Base-by-base conservation (phyloP, 2,329 filamentous ascomycete genomes). In the Trichoderma polysporum region DNA sequence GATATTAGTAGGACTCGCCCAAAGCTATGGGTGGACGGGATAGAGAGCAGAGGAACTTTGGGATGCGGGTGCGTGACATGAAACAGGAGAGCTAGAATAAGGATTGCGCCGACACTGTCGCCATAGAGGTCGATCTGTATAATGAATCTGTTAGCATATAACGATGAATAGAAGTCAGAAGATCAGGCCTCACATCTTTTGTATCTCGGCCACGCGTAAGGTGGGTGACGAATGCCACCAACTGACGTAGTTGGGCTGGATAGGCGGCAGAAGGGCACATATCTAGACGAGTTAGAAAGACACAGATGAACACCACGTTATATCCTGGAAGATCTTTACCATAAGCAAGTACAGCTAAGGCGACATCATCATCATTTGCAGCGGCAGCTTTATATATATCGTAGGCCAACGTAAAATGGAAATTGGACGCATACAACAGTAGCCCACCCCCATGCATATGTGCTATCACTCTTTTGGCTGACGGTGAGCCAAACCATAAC, bases 381-480 rank as follows among this genome's bases (percentile, higher is more conserved):
- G 3, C 9, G 19, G 17, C 27, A 9, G 29, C 54, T 27, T 33
- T 58, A 9, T 58, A 58, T 7, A 49, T 22, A 29, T 60, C 39
- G 15, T 60, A 49, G n/a, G 54, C 54, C 54, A 58, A 35, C 17
- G 17, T 9, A 1, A 58, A 12, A 3, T 58, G 35, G 19, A 50
- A 39, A 22, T 29, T 5, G 6, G 60, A 41, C 3, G 47, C 45
- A 53, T 63, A 27, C 29, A 53, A 13, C 13, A 63, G 33, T 22
- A 63, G 5, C 4, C 47, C 60, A 25, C 60, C 60, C 6, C 60
- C 47, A 29, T 31, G 60, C 15, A 63, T 53, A 47, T 63, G 45
- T 27, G n/a, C 60, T 10, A 63, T 31, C 15, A 63, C 60, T 47
- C 35, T 54, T 8, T 39, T 54, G 13, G 60, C 60, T 41, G 60